phyloP scores from a whole-genome alignment of 176 grass and related monocot species.

The Hyparrhenia diplandra region DNA sequence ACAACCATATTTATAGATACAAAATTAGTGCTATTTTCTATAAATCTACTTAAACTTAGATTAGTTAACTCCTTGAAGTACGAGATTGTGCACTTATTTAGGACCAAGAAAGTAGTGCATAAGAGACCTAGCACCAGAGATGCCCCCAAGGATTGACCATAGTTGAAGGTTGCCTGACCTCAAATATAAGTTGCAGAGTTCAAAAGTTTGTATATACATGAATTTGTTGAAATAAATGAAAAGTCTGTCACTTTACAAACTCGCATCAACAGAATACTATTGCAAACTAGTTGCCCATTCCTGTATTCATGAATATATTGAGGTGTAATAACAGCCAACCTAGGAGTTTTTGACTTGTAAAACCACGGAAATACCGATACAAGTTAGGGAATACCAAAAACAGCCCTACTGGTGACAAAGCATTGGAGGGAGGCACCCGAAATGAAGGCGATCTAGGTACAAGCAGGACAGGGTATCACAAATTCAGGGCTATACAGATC shows the following conservation, averaged over 20 bases:
- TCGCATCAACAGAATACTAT: constrained; percentile 39
- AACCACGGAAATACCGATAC: constrained; percentile 38
- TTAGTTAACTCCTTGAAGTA: not conserved
- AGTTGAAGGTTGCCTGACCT: not conserved
- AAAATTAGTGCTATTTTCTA: no score
- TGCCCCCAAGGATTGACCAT: not conserved
- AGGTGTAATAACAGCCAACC: constrained; percentile 41
- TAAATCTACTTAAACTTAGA: no score
- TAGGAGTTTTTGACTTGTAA: constrained; percentile 31
- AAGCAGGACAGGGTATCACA: constrained; percentile 29
- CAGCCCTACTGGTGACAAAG: constrained; percentile 52
- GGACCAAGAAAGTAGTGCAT: not conserved
- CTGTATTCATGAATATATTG: constrained; percentile 49
- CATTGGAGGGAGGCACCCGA: constrained; percentile 26
- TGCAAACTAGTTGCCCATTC: constrained; percentile 27
- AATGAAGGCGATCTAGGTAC: constrained; percentile 46
- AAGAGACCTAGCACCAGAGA: not conserved
- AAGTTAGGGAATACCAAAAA: constrained; percentile 52
- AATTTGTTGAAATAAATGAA: constrained; percentile 30
- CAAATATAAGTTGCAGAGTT: constrained; percentile 7
- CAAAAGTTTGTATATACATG: constrained; percentile 55
- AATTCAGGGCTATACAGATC: constrained; percentile 54
- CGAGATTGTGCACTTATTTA: no score
- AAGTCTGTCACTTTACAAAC: constrained; percentile 47
- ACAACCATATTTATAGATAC: no score